Base-by-base conservation (phyloP, 2,329 filamentous ascomycete genomes). In the Botrytis tulipae region DNA sequence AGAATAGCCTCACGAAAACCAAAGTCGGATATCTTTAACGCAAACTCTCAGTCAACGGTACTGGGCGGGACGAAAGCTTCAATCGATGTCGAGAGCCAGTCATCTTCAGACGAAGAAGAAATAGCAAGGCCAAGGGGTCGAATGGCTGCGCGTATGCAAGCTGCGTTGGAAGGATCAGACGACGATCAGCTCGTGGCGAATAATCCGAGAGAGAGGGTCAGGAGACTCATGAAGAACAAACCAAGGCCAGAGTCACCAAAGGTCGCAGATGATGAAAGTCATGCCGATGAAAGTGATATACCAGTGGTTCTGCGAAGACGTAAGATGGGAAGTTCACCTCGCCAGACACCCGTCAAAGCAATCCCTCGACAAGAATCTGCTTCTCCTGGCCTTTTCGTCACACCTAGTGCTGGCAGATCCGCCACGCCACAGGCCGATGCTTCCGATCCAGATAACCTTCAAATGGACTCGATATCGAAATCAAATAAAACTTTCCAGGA, bases 401-500 rank as follows among this genome's bases (percentile, higher is more conserved):
- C 84, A 4, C 81, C 81, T 29, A 51, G 74, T 18, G 73, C 71
- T 54, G 60, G 60, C 9, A 75, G 72, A 75, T 74, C 76, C 81
- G 78, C 61, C 83, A 81, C 16, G 80, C 81, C 59, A 71, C 29
- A 72, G 68, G 74, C 73, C 71, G 44, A 70, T 76, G 72, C 46
- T 71, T 73, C 79, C 57, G 78, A 80, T 59, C 78, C 78, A 4
- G 84, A 83, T 4, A 87, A 88, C 35, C 73, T 88, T 1, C 85
- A 87, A 9, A 75, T 82, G 22, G 77, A 82, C 74, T 69, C 81
- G 18, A 75, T 82, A 71, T 84, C 86, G 74, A 75, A 82, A 73
- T 84, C 86, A 75, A 87, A 89, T 67, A 85, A 88, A 59, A 89
- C 91, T 8, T 91, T 97, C 78, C 85, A 90, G 75, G 92, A 91